Evolutionary conservation across 805 yeast genomes (phyloP).

Genomic region (Candida coquimbonensis): DNA sequence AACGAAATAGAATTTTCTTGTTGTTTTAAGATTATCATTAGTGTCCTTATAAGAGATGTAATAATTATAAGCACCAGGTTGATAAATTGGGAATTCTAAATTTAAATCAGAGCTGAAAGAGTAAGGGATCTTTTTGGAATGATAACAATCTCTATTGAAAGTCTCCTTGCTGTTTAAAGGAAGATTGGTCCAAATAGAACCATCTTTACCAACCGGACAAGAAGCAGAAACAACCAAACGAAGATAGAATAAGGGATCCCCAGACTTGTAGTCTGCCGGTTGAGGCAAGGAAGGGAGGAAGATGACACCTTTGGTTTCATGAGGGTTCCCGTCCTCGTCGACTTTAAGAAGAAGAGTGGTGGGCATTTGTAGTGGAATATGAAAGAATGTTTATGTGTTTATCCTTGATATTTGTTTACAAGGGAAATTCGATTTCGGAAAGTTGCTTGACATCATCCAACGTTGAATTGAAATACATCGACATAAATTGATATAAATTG

Average conservation of each 20-base stretch:
- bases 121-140: conserved; percentile 42
- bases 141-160: conserved; percentile 54
- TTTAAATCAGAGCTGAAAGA: conserved; percentile 58
- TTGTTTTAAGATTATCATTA: conserved; percentile 32
- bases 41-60: conserved; percentile 51
- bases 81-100: conserved; percentile 52
- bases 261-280: conserved; percentile 28
- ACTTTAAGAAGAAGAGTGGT: conserved; percentile 29
- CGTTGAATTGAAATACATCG: not conserved
- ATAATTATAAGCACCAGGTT: conserved; percentile 77
- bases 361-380: conserved; percentile 6
- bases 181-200: conserved; percentile 65
- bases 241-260: conserved; percentile 42
- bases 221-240: conserved; percentile 70
- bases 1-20: conserved; percentile 63
- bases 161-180: conserved; percentile 38
- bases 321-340: conserved; percentile 28
- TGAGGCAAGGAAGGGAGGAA: conserved; percentile 33
- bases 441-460: not conserved
- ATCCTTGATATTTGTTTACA: no score
- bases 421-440: no score
- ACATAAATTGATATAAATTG: no score
- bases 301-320: conserved; percentile 29
- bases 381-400: no score
- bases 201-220: conserved; percentile 62